Base-by-base conservation (phyloP, 306 rosid genomes). In the Ziziphus jujuba region DNA sequence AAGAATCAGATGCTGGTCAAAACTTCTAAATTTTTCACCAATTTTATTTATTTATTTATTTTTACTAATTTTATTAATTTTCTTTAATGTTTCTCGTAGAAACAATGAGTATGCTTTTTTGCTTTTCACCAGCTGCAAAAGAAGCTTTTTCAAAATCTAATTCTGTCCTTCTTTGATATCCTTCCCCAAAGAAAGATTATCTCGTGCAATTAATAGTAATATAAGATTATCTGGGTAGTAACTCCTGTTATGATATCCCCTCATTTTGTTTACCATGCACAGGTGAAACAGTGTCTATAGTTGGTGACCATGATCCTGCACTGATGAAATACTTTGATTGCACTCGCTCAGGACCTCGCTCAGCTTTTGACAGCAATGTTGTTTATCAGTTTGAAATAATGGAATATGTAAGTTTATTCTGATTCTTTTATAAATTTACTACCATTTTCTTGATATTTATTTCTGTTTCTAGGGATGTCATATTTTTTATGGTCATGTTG, bases 251-350 rank as follows among this genome's bases (percentile, higher is more conserved):
- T n/a, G n/a, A n/a, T n/a, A 28, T 28, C 33, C 33, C 33, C 24
- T 34, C 22, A 3, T 45, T 16, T 55, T 45, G 33, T 31, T 35
- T 23, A 21, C 10, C 11, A 38, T 35, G 25, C 6, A 6, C 80
- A 89, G 97, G 97, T 70, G 97, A 91, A 91, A 89, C 96, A 66
- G 93, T 87, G 36, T 84, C 91, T 59, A 81, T 86, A 65, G 96
- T 91, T 65, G 96, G 97, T 65, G 97, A 91, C 67, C 97, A 87
- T 70, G 95, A 91, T 83, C 88, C 88, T 20, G 73, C 86, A 62
- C 71, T 91, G 59, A 19, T 89, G 81, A 91, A 77, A 45, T 91
- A 91, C 79, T 89, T 91, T 72, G 99, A 93, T 70, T 93, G 87
- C 73, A 85, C 87, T 23, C 90, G 85, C 58, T 82, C 90, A 0